A percentile compares a stretch with the other conserved stretches of the same genome.
These are phyloP conservation scores for Mucor indicus DNA, from an alignment of 371 early-diverging fungal genomes.

Conservation along the genomic window DNA sequence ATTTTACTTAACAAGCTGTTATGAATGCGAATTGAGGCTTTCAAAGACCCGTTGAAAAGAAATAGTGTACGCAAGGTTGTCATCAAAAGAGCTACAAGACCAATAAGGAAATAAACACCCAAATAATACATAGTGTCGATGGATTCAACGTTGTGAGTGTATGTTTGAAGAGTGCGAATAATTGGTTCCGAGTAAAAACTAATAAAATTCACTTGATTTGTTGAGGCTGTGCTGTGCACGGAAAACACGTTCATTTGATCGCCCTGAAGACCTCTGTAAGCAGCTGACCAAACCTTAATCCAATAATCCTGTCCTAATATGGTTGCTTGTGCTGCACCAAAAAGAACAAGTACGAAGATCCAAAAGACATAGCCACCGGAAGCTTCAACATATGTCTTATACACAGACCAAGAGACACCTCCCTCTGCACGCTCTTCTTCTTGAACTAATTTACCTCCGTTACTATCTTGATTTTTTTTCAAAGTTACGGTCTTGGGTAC, in stretches of 20 bases:
- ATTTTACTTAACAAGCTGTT: conserved; percentile 59
- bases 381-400: conserved; percentile 60
- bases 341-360: conserved; percentile 44
- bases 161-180: too few species aligned
- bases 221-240: neutral
- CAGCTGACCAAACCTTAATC: conserved; percentile 58
- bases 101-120: conserved; percentile 53
- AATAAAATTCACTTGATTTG: too few species aligned
- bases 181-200: too few species aligned
- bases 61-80: conserved; percentile 35
- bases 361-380: conserved; percentile 65
- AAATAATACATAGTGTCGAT: conserved; percentile 49
- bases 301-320: conserved; percentile 61
- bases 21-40: conserved; percentile 55
- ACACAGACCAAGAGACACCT: conserved; percentile 56
- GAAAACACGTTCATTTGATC: neutral
- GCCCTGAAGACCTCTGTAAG: conserved; percentile 15
- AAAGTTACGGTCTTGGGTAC: conserved; percentile 5
- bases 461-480: conserved; percentile 28
- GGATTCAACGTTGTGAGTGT: neutral
- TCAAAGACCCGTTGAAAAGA: conserved; percentile 46
- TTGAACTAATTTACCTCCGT: conserved; percentile 54
- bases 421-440: conserved; percentile 71
- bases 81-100: conserved; percentile 40
- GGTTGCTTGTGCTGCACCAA: conserved; percentile 46